Evolutionary conservation across 2,329 filamentous ascomycete genomes (phyloP), one percentile per base, ranked within the genome.

Genomic region (Stachybotrys chartarum): DNA sequence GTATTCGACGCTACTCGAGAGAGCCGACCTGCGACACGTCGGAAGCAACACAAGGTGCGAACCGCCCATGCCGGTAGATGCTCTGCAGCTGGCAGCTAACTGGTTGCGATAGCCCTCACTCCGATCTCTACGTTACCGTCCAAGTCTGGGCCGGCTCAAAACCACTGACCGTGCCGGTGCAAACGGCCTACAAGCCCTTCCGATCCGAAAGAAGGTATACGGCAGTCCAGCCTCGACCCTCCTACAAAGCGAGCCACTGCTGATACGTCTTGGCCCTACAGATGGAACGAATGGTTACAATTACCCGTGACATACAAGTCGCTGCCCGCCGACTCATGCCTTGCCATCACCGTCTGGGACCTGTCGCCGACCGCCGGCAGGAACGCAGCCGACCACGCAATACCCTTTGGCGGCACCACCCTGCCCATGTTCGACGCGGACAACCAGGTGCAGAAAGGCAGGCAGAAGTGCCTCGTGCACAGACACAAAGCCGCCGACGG

Each of bases 91-190:
- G 24, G 6, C 35, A 10, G 62, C 70, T 66, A 55, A 67, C 57
- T 53, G 47, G 57, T 55, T 35, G 48, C 39, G 57, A 54, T 59
- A 91, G 89, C 70, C 78, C 87, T 1, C 77, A 87, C 68, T 97
- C 91, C 30, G 94, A 99, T 69, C 85, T 99, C 51, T 97, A 93
- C 67, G 86, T 96, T 51, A 97, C 92, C 0, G 88, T 87, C 8
- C 94, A 97, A 71, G 82, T 97, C 65, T 99, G 93, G 88, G 90
- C 92, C 12, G 91, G 95, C 65, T 97, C 92, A 31, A 99, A 99
- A 70, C 91, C 93, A 42, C 76, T 99, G 62, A 95, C 92, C 0
- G 90, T 97, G 1, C 89, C 91, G 0, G 82, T 95, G 11, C 93
- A 97, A 70, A 99, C 94, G 3, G 83, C 91, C 30, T 97, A 97